A percentile compares a stretch with the other conserved stretches of the same genome.
Conservation (phyloP, 176 grass and related monocot genomes). For the Eragrostis curvula region DNA sequence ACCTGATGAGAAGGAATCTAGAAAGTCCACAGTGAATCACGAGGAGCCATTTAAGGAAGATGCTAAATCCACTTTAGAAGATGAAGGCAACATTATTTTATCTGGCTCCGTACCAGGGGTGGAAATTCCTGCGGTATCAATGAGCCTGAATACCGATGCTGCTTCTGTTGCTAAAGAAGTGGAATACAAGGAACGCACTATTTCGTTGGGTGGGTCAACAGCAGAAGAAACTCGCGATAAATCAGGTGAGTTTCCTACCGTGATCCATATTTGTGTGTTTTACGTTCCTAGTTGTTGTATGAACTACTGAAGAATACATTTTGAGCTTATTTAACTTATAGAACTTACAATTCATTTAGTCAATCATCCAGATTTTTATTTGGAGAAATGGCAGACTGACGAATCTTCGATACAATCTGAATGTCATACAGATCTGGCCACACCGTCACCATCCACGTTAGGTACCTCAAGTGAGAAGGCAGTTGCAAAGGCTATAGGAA, state of each 20-base stretch:
- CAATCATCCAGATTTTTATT: slow-evolving; percentile 32
- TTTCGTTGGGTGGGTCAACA: slow-evolving; percentile 38
- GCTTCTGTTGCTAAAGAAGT: slow-evolving; percentile 42
- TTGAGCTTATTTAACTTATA: slow-evolving; percentile 16
- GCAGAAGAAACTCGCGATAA: slow-evolving; percentile 50
- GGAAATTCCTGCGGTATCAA: not conserved
- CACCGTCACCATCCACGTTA: slow-evolving; percentile 14
- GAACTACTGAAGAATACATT: slow-evolving; percentile 12
- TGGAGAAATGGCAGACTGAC: slow-evolving; percentile 21
- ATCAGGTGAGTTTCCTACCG: slow-evolving; percentile 54
- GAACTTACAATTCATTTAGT: slow-evolving; percentile 39
- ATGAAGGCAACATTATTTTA: slow-evolving; percentile 19
- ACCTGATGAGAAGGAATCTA: slow-evolving; percentile 35
- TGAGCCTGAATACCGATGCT: slow-evolving; percentile 9
- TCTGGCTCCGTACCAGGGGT: slow-evolving; percentile 15
- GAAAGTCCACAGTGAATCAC: slow-evolving; percentile 28
- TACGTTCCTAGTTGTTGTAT: not conserved
- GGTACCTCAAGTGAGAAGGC: slow-evolving; percentile 18
- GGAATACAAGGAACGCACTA: slow-evolving; percentile 33
- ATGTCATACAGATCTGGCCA: slow-evolving; percentile 24
- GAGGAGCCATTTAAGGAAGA: slow-evolving; percentile 22
- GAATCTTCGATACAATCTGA: slow-evolving; percentile 29
- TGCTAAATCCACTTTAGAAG: slow-evolving; percentile 38
- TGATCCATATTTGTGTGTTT: not conserved
- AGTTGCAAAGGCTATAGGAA: slow-evolving; percentile 3